Evolutionary conservation across 2,329 filamentous ascomycete species (phyloP), one percentile per base, ranked within the genome.

Genomic region (Beauveria varroae): DNA sequence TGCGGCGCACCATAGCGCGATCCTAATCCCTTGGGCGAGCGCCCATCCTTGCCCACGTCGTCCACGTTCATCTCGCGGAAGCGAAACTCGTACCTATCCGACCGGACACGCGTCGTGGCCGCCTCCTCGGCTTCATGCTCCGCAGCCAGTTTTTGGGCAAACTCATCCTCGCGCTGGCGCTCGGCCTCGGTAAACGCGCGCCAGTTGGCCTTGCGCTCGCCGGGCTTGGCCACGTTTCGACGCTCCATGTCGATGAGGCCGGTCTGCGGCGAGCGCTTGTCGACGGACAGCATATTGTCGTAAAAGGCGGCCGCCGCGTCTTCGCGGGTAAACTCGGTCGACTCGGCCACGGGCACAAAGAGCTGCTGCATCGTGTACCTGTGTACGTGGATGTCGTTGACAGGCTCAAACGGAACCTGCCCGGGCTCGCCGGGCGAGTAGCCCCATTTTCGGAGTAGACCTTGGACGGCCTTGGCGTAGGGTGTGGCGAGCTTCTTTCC

Each of bases 401-500:
- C 83, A 24, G 82, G 77, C 73, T 88, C 84, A 67, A 85, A 82
- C 0, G 78, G 74, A 20, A 54, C 28, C 5, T 73, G 71, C 22
- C 16, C 7, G 14, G 76, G 84, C 76, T 67, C 80, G 70, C 67
- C 79, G 70, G 60, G 79, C 79, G 63, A 81, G 74, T 70, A 86
- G 71, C 76, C 76, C n/a, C 85, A 90, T 60, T 81, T 81, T 3
- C 91, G 92, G 5, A 98, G 78, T 92, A 97, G 96, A 40, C 78
- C 76, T 67, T 91, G 79, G 26, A 98, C 81, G 12, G 91, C 90
- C 62, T 83, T 82, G 26, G 88, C 81, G 73, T 97, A 97, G 14
- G 90, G 87, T 28, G 78, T 81, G 3, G 92, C 92, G 43, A 96
- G 76, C 63, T 79, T 81, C 78, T 93, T 92, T 62, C 85, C 86